Base-by-base conservation (phyloP, 192 early-diverging fungal species). In the Allomyces arbusculus region DNA sequence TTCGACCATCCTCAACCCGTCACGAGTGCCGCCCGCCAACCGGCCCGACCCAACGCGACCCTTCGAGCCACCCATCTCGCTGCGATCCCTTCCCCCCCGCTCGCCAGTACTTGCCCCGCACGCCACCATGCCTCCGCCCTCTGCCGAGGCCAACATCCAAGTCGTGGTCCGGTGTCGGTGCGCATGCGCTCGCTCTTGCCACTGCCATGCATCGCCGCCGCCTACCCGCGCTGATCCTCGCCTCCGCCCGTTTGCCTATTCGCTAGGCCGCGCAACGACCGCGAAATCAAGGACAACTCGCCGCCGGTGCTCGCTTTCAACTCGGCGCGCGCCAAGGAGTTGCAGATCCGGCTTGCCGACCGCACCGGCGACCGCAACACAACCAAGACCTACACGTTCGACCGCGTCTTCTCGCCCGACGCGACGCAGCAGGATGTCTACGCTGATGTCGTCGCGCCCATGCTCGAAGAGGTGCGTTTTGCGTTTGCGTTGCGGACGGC, bases 371-470 rank as follows among this genome's bases (percentile, higher is more conserved):
- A 83, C 43, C 65, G 76, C 45, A 74, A 79, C n/a, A 75, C 77
- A 1, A 72, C 70, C 24, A 87, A 88, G 61, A 84, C 84, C 14
- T 96, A 89, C 70, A 85, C 76, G 50, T 98, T 92, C 76, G 95
- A 98, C 73, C 84, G 83, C 61, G 92, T 92, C 20, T 99, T 94
- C 76, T 87, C 83, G 25, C 77, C 83, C 16, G 75, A 84, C 22
- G 75, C 86, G 8, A 76, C 76, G 24, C 96, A 99, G 74, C 79
- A 87, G 63, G 70, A 79, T 25, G 77, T 99, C 22, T 95, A 90
- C 74, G 75, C 83, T 23, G 85, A 86, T 24, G 77, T 87, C 16
- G 92, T 89, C 1, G 64, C 70, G 33, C 91, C 91, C 1, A 94
- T 95, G 25, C 72, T 98, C 11, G 75, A 88, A 14, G 91, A 98